Base-by-base conservation (phyloP, 441 rosid genomes). In the Pelargonium fulgidum region DNA sequence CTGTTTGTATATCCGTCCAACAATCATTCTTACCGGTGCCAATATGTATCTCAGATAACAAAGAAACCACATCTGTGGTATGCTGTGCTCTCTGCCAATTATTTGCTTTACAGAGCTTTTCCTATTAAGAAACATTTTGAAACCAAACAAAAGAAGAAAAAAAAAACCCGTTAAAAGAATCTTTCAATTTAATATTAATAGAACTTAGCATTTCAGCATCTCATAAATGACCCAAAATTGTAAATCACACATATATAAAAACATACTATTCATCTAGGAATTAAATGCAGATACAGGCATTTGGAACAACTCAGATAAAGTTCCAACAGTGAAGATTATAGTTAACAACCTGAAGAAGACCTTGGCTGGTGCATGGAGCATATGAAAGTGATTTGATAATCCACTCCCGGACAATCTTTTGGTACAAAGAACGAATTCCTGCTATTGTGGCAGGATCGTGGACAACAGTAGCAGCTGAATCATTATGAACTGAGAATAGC, bases 341-440 rank as follows among this genome's bases (percentile, higher is more conserved):
- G 54, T 20, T 68, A 66, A 52, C 68, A 73, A 94, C 99, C 99
- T 94, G 99, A 75, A 94, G 93, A 75, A 94, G 84, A 70, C 99
- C 99, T 86, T 94, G 99, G 81, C 89, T 92, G 13, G 99, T 94
- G 82, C 99, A 94, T 17, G 99, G 99, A 72, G 99, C 97, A 83
- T 85, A 79, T 62, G 98, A 94, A 68, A 94, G 89, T 36, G 98
- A 92, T 77, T 83, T 80, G 70, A 89, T 75, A 81, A 92, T 85
- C 99, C 99, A 94, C 77, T 94, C 98, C 76, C 88, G 83, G 69
- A 94, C 85, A 79, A 85, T 76, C 77, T 77, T 88, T 84, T 92
- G 97, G 81, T 89, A 94, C 70, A 94, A 86, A 70, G 98, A 85
- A 69, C 89, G 96, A 68, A 94, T 88, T 41, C 92, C 82, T 11